Evolutionary conservation across 306 rosid genomes (phyloP).

Genomic region (Gynostemma pentaphyllum): DNA sequence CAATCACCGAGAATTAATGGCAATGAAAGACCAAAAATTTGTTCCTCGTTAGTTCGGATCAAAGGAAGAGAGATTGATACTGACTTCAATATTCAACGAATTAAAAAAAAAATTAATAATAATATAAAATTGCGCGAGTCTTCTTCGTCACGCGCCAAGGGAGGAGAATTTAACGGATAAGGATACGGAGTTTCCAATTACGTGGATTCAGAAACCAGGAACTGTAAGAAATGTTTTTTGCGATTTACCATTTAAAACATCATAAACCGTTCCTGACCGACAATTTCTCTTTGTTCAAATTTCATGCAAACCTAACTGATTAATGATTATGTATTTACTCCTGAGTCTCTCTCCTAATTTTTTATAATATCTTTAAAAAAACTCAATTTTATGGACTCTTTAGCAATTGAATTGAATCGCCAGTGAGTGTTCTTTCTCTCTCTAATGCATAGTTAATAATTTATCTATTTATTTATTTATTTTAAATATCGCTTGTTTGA

Average conservation of each 20-base stretch:
- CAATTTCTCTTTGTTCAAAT: background rate
- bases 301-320: no score
- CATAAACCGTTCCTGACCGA: background rate
- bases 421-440: no score
- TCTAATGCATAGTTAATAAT: no score
- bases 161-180: conserved; percentile 2
- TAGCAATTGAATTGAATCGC: no score
- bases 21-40: background rate
- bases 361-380: no score
- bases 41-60: background rate
- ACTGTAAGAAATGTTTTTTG: background rate
- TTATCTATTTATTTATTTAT: no score
- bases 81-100: background rate
- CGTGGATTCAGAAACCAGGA: background rate
- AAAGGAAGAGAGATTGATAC: background rate
- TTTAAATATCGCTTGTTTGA: no score
- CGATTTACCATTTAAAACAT: background rate
- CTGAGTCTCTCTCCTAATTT: no score
- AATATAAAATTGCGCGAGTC: background rate
- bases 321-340: no score
- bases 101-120: background rate
- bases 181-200: background rate
- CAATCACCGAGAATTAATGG: background rate
- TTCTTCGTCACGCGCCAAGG: background rate
- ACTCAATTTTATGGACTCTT: no score